Evolutionary conservation across 352 stramenopile genomes (phyloP).

Genomic region (Elongisporangium prolatum): DNA sequence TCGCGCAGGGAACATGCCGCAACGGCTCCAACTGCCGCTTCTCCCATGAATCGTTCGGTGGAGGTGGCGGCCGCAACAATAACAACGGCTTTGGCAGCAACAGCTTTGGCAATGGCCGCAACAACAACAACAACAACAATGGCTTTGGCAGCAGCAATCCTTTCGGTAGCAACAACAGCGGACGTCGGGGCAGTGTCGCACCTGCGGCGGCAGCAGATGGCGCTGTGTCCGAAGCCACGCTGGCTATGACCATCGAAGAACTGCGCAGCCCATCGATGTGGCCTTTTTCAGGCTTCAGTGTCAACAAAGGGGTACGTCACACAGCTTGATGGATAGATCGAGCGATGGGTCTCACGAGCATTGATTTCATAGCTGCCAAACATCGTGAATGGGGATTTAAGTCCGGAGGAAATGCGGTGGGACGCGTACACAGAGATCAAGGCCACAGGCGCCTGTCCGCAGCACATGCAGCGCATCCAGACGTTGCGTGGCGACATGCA

Average conservation of each 20-base stretch:
- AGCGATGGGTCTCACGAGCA: background rate
- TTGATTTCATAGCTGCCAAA: conserved; percentile 38
- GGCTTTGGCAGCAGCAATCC: conserved; percentile 3
- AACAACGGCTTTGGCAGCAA: conserved; percentile 9
- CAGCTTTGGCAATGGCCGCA: conserved; percentile 11
- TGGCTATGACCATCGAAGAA: conserved; percentile 52
- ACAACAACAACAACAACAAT: conserved; percentile 9
- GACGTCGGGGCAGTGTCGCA: background rate
- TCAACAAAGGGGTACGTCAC: conserved; percentile 52
- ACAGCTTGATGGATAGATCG: background rate
- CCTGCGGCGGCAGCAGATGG: conserved; percentile 4
- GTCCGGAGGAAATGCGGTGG: conserved; percentile 53
- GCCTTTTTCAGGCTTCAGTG: conserved; percentile 58
- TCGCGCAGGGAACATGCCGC: conserved; percentile 60
- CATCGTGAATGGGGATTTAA: conserved; percentile 53
- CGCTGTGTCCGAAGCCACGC: conserved; percentile 41
- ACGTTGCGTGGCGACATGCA: conserved; percentile 37
- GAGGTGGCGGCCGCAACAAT: conserved; percentile 10
- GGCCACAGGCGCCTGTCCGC: conserved; percentile 26
- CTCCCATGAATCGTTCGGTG: conserved; percentile 33
- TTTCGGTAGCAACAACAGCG: background rate
- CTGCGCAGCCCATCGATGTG: conserved; percentile 43
- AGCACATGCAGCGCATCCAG: conserved; percentile 39
- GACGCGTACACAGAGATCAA: conserved; percentile 63
- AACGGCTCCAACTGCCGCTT: conserved; percentile 70